phyloP scores from a whole-genome alignment of 225 moss, liverwort and hornwort genomes.

The Antitrichia curtipendula region DNA sequence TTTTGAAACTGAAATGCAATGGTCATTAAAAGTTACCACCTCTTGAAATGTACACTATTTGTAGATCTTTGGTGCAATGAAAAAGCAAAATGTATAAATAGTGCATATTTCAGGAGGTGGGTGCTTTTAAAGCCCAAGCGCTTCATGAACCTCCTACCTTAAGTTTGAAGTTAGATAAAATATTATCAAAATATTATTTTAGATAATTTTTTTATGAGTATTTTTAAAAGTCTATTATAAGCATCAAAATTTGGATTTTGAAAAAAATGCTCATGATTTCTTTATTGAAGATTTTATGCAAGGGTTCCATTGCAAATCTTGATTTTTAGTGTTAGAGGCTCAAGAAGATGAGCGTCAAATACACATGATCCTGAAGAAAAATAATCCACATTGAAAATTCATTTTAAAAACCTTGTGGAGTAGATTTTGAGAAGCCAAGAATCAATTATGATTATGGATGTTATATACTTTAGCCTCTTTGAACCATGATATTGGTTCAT shows the following conservation, averaged over 20 bases:
- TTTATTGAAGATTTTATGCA: neutral
- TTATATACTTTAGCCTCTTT: neutral
- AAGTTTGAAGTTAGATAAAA: neutral
- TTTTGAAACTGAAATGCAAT: neutral
- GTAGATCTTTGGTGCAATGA: neutral
- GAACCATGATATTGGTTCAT: too few relatives aligned
- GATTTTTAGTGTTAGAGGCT: neutral
- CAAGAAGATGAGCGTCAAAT: neutral
- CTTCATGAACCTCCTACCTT: neutral
- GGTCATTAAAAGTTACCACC: accelerated
- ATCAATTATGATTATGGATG: neutral
- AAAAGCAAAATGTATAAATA: neutral
- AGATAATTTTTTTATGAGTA: accelerated
- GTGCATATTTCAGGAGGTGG: accelerated
- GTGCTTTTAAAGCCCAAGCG: accelerated
- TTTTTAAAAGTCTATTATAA: neutral
- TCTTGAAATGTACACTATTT: neutral
- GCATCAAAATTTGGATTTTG: neutral
- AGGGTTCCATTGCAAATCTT: neutral
- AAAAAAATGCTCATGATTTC: neutral
- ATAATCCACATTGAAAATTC: neutral
- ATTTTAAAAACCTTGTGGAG: accelerated
- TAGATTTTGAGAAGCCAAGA: neutral
- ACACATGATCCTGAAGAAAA: neutral
- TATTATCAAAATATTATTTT: neutral